phyloP scores from a whole-genome alignment of 805 yeast species.

The Saccharomycopsis lassenensis region DNA sequence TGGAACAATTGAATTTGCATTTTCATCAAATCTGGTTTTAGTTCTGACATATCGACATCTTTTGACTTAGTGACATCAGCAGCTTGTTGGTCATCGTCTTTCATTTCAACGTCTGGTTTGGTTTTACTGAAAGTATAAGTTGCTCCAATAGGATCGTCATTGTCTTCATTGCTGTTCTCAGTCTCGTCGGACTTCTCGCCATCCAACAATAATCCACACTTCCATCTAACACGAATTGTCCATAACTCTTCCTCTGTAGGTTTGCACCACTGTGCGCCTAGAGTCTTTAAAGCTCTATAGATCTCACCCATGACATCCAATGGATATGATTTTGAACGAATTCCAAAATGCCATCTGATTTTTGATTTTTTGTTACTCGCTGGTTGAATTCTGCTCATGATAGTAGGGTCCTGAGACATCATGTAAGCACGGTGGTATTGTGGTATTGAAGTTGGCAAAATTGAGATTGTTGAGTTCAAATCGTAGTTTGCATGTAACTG shows the following conservation, averaged over 20 bases:
- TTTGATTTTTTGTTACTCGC: slow-evolving; percentile 57
- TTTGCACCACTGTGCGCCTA: slow-evolving; percentile 96
- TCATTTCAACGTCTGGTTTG: neutral
- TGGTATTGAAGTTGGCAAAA: slow-evolving; percentile 87
- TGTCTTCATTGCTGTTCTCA: slow-evolving; percentile 1
- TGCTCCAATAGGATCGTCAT: slow-evolving; percentile 12
- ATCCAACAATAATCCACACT: slow-evolving; percentile 33
- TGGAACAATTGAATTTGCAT: slow-evolving; percentile 96
- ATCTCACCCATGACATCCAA: slow-evolving; percentile 98
- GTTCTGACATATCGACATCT: slow-evolving; percentile 16
- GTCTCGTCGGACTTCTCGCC: slow-evolving; percentile 5
- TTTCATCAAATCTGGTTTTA: slow-evolving; percentile 73
- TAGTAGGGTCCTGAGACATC: slow-evolving; percentile 40
- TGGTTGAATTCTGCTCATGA: slow-evolving; percentile 31
- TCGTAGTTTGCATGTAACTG: slow-evolving; percentile 4
- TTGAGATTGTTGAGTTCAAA: slow-evolving; percentile 54
- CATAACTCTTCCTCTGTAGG: slow-evolving; percentile 92
- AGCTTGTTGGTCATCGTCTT: no score
- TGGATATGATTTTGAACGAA: slow-evolving; percentile 90
- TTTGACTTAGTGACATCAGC: slow-evolving; percentile 16
- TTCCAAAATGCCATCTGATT: slow-evolving; percentile 98
- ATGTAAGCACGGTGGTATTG: slow-evolving; percentile 89
- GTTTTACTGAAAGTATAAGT: slow-evolving; percentile 14
- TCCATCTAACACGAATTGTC: slow-evolving; percentile 95
- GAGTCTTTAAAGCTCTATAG: slow-evolving; percentile 80